Evolutionary conservation across 371 early-diverging fungal species (phyloP), one percentile per base, ranked within the genome.

Genomic region (Mucor racemosus): DNA sequence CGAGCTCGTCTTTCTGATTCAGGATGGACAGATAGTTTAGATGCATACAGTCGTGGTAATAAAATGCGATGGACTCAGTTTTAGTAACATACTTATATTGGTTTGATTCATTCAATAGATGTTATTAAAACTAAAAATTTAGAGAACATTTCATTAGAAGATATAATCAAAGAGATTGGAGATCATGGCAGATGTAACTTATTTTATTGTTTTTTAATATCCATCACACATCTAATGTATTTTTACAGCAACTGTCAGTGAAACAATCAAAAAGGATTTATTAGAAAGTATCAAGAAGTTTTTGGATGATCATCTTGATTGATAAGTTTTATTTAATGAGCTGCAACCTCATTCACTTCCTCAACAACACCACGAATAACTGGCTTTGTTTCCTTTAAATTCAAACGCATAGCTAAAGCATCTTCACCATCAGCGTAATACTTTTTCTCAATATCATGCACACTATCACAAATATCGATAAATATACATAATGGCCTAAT

Each of bases 351-450:
- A 48, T 80, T 76, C 34, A 77, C 73, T 62, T 78, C 77, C 64
- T 81, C 79, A 9, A 78, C 79, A 40, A 76, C 69, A 48, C 74
- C 76, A 31, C 80, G 74, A 60, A 65, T 35, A 10, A 71, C 36
- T 36, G 75, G 74, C 62, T 78, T 78, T 21, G 73, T 64, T 58
- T 81, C 79, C 55, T 72, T 76, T 7, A 88, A 70, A 4, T 76
- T 66, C 38, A 88, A 80, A 66, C 90, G 88, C 92, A 93, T 93
- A 17, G 90, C 90, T 68, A 88, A 91, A 2, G 93, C 95, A 78
- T 95, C 97, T 76, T 98, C 99, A 21, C 99, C 99, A 76, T 98
- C 98, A 3, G 98, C 99, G 80, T 98, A 98, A 80, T 98, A 98
- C 68, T 94, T 94, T 71, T 92, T 91, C 73, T 98, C 99, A 19